A percentile compares a stretch with the other conserved stretches of the same genome.
phyloP scores from a whole-genome alignment of 2,329 filamentous ascomycete genomes.

The Sporothrix phasma region DNA sequence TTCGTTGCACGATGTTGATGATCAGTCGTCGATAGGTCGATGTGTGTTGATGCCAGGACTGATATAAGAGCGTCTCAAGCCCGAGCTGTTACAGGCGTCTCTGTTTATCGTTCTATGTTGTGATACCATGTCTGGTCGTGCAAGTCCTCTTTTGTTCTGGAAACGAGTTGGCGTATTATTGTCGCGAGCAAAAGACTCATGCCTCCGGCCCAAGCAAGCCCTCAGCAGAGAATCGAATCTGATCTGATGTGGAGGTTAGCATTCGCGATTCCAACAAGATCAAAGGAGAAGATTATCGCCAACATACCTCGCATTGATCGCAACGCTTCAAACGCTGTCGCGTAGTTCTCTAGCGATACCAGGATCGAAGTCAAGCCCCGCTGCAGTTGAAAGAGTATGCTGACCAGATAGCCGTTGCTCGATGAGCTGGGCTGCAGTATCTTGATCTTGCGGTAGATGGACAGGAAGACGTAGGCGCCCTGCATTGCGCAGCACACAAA shows the following conservation, averaged over 20 bases:
- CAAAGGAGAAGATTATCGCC: too few species aligned
- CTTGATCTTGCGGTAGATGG: slow-evolving; percentile 33
- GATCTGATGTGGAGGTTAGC: not conserved
- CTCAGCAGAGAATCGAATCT: slow-evolving; percentile 16
- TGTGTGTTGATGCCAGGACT: not conserved
- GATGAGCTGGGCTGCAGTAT: slow-evolving; percentile 24
- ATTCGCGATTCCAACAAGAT: not conserved
- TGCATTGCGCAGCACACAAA: slow-evolving; percentile 39
- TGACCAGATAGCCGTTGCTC: slow-evolving; percentile 23
- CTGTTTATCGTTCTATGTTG: not conserved
- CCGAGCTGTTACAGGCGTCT: not conserved
- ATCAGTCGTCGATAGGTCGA: not conserved
- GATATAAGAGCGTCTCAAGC: not conserved
- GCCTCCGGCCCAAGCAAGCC: slow-evolving; percentile 11
- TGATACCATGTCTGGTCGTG: not conserved
- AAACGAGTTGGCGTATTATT: not conserved
- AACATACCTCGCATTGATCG: slow-evolving; percentile 33
- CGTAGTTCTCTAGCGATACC: slow-evolving; percentile 34
- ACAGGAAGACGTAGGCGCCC: slow-evolving; percentile 34
- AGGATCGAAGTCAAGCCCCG: slow-evolving; percentile 33
- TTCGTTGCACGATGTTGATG: too few species aligned
- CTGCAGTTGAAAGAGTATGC: slow-evolving; percentile 32
- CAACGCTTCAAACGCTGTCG: slow-evolving; percentile 35
- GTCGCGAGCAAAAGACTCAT: not conserved
- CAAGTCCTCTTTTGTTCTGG: too few species aligned